A percentile compares a stretch with the other conserved stretches of the same genome.
These are phyloP conservation scores for Corchorus olitorius DNA, from an alignment of 345 rosid genomes.

Conservation along the genomic window DNA sequence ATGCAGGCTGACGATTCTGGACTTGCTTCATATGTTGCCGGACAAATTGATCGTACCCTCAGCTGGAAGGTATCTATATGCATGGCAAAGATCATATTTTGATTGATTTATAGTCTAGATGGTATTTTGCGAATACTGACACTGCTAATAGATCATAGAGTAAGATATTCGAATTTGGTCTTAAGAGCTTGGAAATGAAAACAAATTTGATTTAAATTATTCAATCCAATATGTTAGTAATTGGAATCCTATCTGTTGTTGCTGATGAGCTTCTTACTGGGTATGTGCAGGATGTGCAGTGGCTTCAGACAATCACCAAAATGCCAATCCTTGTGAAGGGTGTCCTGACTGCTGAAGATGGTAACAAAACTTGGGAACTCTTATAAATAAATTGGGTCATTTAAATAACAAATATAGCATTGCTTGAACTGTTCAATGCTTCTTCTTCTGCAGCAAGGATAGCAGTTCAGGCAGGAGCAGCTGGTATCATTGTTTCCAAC, in stretches of 20 bases:
- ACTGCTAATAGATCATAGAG: no score
- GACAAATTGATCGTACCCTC: slow-evolving; percentile 81
- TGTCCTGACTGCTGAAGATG: slow-evolving; percentile 82
- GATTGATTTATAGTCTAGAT: neutral
- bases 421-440: neutral
- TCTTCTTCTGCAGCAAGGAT: slow-evolving; percentile 57
- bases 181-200: no score
- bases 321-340: slow-evolving; percentile 92
- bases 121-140: neutral
- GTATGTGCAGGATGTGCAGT: slow-evolving; percentile 63
- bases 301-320: slow-evolving; percentile 85
- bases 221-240: neutral
- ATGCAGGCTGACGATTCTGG: slow-evolving; percentile 83
- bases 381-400: neutral
- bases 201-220: neutral
- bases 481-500: slow-evolving; percentile 90
- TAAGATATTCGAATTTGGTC: no score
- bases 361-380: slow-evolving; percentile 37
- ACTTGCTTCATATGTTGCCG: slow-evolving; percentile 85
- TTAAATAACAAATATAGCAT: neutral
- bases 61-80: slow-evolving; percentile 75
- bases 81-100: neutral
- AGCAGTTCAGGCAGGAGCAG: slow-evolving; percentile 73
- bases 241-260: neutral
- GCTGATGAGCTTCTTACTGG: neutral